A percentile compares a stretch with the other conserved stretches of the same genome.
Evolutionary conservation across 2,329 filamentous ascomycete genomes (phyloP).

Genomic region (Ascochyta pisi): DNA sequence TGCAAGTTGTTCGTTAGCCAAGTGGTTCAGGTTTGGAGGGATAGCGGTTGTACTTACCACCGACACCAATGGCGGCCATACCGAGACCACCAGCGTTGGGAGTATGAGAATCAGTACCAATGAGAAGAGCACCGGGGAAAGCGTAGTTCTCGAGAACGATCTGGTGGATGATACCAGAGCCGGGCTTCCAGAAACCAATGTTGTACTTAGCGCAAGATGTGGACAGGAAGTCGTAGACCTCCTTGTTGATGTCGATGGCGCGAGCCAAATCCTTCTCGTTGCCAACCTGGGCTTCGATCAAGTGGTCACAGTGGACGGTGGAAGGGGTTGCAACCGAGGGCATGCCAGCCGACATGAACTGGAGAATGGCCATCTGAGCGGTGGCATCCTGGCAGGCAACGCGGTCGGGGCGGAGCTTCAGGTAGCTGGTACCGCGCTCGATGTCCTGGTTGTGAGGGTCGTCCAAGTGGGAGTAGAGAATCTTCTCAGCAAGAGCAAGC

Average conservation of each 20-base stretch:
- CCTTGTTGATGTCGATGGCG: constrained; percentile 94
- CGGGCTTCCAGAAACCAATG: constrained; percentile 99
- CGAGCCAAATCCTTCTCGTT: constrained; percentile 91
- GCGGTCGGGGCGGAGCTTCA: constrained; percentile 95
- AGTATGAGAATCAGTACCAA: constrained; percentile 97
- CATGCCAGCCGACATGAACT: constrained; percentile 99
- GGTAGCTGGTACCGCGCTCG: constrained; percentile 92
- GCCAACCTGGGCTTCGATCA: constrained; percentile 97
- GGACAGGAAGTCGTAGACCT: constrained; percentile 97
- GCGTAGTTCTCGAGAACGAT: constrained; percentile 98
- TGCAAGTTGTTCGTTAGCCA: constrained; percentile 4
- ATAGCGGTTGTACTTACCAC: constrained; percentile 55
- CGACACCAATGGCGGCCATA: constrained; percentile 94
- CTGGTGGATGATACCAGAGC: constrained; percentile 99
- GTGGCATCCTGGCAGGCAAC: constrained; percentile 99
- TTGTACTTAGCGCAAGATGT: constrained; percentile 98
- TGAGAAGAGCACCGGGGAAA: constrained; percentile 97
- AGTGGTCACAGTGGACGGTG: constrained; percentile 98
- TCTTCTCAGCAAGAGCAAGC: constrained; percentile 96
- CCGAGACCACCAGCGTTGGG: constrained; percentile 96
- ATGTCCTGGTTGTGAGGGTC: constrained; percentile 96
- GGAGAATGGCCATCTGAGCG: constrained; percentile 98
- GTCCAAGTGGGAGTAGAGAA: constrained; percentile 98
- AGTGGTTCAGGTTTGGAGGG: not conserved
- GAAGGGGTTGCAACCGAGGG: constrained; percentile 90